Evolutionary conservation across 2,329 filamentous ascomycete species (phyloP).

Genomic region (Apiospora marii): DNA sequence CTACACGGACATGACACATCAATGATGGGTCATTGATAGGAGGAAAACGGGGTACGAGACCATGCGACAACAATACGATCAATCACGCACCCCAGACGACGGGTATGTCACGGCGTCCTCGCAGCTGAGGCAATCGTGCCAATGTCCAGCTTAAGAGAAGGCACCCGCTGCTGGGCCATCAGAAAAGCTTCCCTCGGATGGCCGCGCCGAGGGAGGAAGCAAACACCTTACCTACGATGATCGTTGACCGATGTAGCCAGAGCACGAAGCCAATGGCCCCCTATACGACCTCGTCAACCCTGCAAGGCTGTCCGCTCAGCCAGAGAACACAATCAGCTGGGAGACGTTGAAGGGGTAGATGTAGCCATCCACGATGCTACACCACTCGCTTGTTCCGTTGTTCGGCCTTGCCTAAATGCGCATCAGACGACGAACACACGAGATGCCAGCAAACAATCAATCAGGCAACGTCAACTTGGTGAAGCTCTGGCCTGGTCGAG

Average conservation of each 20-base stretch:
- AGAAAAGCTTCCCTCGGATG: not conserved
- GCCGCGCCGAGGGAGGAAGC: not conserved
- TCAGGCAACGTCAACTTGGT: not conserved
- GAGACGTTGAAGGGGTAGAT: constrained; percentile 2
- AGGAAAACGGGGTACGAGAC: not conserved
- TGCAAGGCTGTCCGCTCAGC: not conserved
- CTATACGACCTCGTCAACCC: not conserved
- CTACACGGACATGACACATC: not conserved
- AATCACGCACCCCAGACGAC: not conserved
- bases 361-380: constrained; percentile 4
- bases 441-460: constrained; percentile 1
- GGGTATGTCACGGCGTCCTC: not conserved
- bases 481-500: not conserved
- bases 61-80: not conserved
- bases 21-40: constrained; percentile 5
- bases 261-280: not conserved
- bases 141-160: not conserved
- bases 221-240: not conserved
- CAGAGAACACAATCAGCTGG: not conserved
- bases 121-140: not conserved
- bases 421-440: not conserved
- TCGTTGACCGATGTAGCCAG: not conserved
- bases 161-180: not conserved
- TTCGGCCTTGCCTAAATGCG: not conserved
- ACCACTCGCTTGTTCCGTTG: not conserved